Conservation (phyloP, 2,329 filamentous ascomycete genomes). For the Colletotrichum australisinense region DNA sequence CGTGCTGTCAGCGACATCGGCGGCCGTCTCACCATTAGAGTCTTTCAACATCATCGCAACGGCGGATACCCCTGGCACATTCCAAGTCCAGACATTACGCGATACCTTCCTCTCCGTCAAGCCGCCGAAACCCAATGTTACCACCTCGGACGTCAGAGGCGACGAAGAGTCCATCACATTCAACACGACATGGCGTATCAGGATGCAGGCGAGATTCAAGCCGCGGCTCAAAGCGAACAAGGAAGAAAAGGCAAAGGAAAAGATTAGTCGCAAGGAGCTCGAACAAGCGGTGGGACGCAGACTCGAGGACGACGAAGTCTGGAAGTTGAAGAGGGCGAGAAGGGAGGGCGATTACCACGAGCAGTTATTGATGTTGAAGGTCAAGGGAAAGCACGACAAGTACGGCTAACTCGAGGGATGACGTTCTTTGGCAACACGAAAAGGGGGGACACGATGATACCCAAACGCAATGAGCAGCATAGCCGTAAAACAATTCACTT, state of each 20-base stretch:
- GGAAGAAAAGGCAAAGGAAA: conserved; percentile 85
- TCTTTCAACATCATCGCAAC: conserved; percentile 77
- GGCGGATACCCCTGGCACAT: conserved; percentile 75
- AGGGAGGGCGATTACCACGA: conserved; percentile 93
- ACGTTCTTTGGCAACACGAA: not conserved
- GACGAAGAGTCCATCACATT: conserved; percentile 77
- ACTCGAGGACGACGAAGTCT: conserved; percentile 88
- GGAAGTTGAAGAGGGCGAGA: conserved; percentile 82
- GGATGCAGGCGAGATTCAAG: conserved; percentile 97
- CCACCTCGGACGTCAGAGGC: conserved; percentile 76
- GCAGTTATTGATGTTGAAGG: conserved; percentile 84
- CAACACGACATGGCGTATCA: conserved; percentile 79
- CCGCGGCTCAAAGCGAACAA: conserved; percentile 82
- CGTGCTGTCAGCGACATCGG: conserved; percentile 78
- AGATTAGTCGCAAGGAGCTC: conserved; percentile 86
- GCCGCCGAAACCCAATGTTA: conserved; percentile 60
- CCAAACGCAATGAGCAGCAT: conserved; percentile 14
- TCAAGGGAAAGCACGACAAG: conserved; percentile 95
- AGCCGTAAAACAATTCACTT: not conserved
- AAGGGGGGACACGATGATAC: conserved; percentile 19
- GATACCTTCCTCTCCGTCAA: conserved; percentile 77
- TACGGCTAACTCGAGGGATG: conserved; percentile 55
- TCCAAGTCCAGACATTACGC: conserved; percentile 78
- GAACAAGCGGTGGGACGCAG: conserved; percentile 82
- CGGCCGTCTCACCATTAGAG: conserved; percentile 87